A percentile compares a stretch with the other conserved stretches of the same genome.
phyloP scores from a whole-genome alignment of 2,329 filamentous ascomycete species.

The Ophiostoma sp. region DNA sequence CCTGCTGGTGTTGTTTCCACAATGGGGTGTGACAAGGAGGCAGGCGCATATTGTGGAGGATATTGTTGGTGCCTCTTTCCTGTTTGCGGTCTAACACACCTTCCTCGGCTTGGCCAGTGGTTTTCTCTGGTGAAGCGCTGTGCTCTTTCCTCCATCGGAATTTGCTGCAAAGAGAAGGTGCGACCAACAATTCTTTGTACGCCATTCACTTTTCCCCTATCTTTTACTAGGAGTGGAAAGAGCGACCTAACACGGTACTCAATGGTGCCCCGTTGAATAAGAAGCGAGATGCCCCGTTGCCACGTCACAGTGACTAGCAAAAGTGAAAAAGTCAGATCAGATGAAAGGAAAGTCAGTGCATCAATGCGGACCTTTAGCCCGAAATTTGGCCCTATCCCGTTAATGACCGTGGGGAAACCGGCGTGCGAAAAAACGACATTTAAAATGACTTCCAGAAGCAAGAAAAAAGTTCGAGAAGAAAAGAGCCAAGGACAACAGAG shows the following conservation, averaged over 20 bases:
- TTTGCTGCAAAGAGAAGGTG: not conserved
- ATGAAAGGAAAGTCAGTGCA: conserved; percentile 2
- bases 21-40: not conserved
- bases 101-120: not conserved
- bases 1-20: not conserved
- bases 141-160: not conserved
- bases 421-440: not conserved
- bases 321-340: not conserved
- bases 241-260: not conserved
- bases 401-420: not conserved
- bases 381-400: conserved; percentile 8
- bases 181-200: not conserved
- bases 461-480: conserved; percentile 2
- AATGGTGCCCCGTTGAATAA: not conserved
- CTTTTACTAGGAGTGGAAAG: not conserved
- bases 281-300: not conserved
- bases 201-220: not conserved
- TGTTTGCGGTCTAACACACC: conserved; percentile 7
- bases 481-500: not conserved
- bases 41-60: not conserved
- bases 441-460: conserved; percentile 1
- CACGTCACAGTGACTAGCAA: not conserved
- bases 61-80: not conserved
- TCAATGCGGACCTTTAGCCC: conserved; percentile 11
- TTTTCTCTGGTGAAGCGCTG: not conserved